Base-by-base conservation (phyloP, 257 asterid species). In the Striga asiatica region DNA sequence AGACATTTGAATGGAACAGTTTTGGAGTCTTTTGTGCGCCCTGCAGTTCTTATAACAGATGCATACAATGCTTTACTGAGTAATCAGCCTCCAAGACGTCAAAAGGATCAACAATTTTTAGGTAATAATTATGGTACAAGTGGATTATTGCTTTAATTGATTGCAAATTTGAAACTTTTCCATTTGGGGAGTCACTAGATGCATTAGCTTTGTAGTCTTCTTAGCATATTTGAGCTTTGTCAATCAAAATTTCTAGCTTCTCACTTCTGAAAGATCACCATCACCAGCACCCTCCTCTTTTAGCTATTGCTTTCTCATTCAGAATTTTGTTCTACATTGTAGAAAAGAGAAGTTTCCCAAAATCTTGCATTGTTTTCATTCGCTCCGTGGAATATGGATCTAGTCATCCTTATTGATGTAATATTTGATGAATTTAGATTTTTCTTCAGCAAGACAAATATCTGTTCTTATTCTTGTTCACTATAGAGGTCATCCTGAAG, bases 1-100 rank as follows among this genome's bases (percentile, higher is more conserved):
- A 92, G 98, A 73, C 99, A 62, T 73, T 73, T 92, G 77, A 92
- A 88, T 64, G 95, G 94, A 74, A 92, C 99, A 68, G 88, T 81
- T 67, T 72, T 92, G 72, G 97, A 81, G 80, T 84, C 99, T 63
- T 88, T 92, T 75, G 95, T 81, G 41, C 99, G 97, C 66, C 97
- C 99, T 69, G 94, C 99, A 38, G 97, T 92, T 64, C 70, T 92
- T 53, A 88, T 92, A 60, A 84, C 99, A 24, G 97, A 88, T 60
- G 88, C 99, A 35, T 88, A 77, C 73, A 92, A 88, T 71, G 97
- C 99, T 58, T 66, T 92, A 43, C 47, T 72, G 64, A 88, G 84
- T 70, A 84, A 76, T 69, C 99, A 88, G 66, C 93, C 97, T 58
- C 84, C 95, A 53, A 82, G 94, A 66, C 88, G 97, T 42, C 89